Evolutionary conservation across 257 asterid genomes (phyloP), one percentile per base, ranked within the genome.

Genomic region (Solanum raphanifolium): DNA sequence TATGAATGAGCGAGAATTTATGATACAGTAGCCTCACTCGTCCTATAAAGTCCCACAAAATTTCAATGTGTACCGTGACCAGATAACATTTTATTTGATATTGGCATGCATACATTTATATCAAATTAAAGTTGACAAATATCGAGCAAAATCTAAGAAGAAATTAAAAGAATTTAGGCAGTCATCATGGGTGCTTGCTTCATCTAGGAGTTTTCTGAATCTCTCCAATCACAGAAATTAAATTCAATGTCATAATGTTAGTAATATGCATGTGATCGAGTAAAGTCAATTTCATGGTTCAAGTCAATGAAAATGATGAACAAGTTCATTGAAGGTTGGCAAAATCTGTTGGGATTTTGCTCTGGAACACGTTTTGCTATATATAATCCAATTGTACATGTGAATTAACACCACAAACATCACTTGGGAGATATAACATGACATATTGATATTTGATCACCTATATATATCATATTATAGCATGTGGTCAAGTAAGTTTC

Each of bases 261-360:
- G 41, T 18, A 48, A 20, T 48, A 82, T 29, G 27, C 25, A 46
- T 13, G 66, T 81, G 85, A 41, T 41, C 13, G 46, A 32, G 35
- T 31, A 29, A 10, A 46, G 69, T 10, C 29, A 82, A 29, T 82
- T 82, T 31, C 16, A 38, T 31, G 66, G 39, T 81, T 81, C 43
- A 48, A 82, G 41, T 82, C 69, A 48, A 48, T 48, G 12, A 82
- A 82, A 82, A 6, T 52, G 69, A 48, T 48, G 41, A 82, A 82
- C 71, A 82, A 31, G 69, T 82, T 82, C 86, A 48, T 52, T 48
- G 86, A 48, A 82, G 10, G 69, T 82, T 82, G 86, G 86, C 43
- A 82, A 16, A 76, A 27, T 16, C 16, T 25, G 84, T 25, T 78
- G n/a, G 66, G 12, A 66, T 27, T 66, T 66, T 36, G 4, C 20